Evolutionary conservation across 345 rosid species (phyloP).

Genomic region (Eucalyptus regnans): DNA sequence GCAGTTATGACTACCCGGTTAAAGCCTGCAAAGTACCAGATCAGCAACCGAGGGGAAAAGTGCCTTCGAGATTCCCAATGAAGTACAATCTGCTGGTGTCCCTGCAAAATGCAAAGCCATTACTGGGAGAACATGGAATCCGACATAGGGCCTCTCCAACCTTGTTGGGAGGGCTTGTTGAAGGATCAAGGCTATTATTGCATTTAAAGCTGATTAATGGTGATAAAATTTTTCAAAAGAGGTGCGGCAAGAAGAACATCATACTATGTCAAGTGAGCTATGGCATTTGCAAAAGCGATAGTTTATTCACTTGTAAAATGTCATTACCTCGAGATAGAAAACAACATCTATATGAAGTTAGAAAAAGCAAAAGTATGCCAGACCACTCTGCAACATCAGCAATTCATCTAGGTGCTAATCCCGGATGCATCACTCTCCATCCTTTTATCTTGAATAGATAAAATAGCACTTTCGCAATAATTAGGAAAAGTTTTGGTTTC

Average conservation of each 20-base stretch:
- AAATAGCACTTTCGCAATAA: not conserved
- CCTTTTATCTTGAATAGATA: not conserved
- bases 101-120: constrained; percentile 20
- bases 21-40: constrained; percentile 29
- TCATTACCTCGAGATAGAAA: not conserved
- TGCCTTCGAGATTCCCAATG: constrained; percentile 58
- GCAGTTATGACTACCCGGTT: not conserved
- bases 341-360: not conserved
- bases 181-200: not conserved
- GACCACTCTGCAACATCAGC: not conserved
- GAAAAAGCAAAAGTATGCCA: not conserved
- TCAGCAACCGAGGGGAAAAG: constrained; percentile 70
- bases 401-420: not conserved
- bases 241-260: not conserved
- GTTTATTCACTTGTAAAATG: not conserved
- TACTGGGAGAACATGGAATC: not conserved
- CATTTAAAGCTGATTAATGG: not conserved
- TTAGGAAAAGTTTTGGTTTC: not conserved
- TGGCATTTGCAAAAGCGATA: not conserved
- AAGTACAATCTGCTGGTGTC: constrained; percentile 88
- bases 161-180: not conserved
- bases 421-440: not conserved
- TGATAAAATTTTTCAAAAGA: not conserved
- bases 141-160: not conserved
- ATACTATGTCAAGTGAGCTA: not conserved